Base-by-base conservation (phyloP, 148 eudicot species). In the Cornus kousa region DNA sequence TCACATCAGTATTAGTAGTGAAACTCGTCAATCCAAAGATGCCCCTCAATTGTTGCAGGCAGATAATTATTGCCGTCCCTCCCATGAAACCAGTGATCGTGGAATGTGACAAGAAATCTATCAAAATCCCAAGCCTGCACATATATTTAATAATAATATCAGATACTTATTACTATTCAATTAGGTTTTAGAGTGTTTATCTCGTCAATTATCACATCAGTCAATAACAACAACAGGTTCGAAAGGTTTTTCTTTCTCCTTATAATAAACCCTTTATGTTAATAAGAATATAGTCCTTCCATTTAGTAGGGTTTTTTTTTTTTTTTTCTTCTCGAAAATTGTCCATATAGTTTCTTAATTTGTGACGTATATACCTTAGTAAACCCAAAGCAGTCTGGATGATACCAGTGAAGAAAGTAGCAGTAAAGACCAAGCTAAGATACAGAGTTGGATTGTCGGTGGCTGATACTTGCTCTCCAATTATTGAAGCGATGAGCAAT, bases 1-100 rank as follows among this genome's bases (percentile, higher is more conserved):
- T 74, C 1, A 92, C 83, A 59, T 91, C 92, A 7, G 93, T 95
- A 37, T 88, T 84, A 6, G 77, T 62, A 0, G 98, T 91, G 74
- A 96, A 96, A 82, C 92, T 91, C 57, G 66, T 75, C 77, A 93
- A 53, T 9, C 98, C 99, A 57, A 96, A 86, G 67, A 96, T 13
- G 14, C 95, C 97, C 84, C 93, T 96, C 67, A 96, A 60, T 37
- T 96, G 99, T 71, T 96, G 99, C 14, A 96, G 79, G 67, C 81
- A 78, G n/a, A 96, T 93, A 14, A 96, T 74, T 0, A 85, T 70
- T 4, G 99, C 98, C 8, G 99, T 91, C 67, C 99, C 99, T 79
- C 95, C 98, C 98, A 93, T 96, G 83, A 96, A 96, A 14, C 99
- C 99, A 4, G 85, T 84, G 31, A 96, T 96, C 1, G 97, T 92